A percentile compares a stretch with the other conserved stretches of the same genome.
Evolutionary conservation across 2,329 filamentous ascomycete species (phyloP).

Genomic region (Aspergillus sp.): DNA sequence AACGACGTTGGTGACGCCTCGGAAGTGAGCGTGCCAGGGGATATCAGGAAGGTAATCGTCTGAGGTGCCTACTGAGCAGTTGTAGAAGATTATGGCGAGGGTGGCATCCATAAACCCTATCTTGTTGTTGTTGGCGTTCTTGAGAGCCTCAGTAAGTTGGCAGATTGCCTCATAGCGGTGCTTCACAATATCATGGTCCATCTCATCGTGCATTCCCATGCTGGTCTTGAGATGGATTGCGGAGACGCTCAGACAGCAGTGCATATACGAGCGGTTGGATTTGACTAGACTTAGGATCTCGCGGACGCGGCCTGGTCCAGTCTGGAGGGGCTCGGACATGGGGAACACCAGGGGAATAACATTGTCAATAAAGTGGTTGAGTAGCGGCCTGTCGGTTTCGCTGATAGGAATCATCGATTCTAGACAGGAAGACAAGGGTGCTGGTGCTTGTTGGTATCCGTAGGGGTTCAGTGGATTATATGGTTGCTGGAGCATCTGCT

Average conservation of each 20-base stretch:
- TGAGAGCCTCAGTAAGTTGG: conserved; percentile 76
- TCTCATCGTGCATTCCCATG: not conserved
- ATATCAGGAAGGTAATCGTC: conserved; percentile 85
- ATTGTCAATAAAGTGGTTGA: conserved; percentile 86
- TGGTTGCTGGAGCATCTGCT: not conserved
- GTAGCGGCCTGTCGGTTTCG: conserved; percentile 49
- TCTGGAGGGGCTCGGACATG: conserved; percentile 85
- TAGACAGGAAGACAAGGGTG: conserved; percentile 1
- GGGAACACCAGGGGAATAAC: conserved; percentile 69
- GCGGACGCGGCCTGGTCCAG: conserved; percentile 74
- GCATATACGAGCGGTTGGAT: conserved; percentile 80
- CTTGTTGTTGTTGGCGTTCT: conserved; percentile 72
- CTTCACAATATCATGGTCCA: conserved; percentile 50
- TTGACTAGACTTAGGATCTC: conserved; percentile 78
- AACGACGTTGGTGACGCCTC: conserved; percentile 79
- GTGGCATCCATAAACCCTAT: conserved; percentile 84
- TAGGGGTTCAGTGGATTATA: not conserved
- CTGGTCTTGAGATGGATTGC: conserved; percentile 85
- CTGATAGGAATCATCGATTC: conserved; percentile 54
- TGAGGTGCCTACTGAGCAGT: conserved; percentile 81
- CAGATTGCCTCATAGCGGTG: conserved; percentile 85
- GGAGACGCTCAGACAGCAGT: conserved; percentile 89
- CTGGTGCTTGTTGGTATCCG: not conserved
- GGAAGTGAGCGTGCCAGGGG: conserved; percentile 94
- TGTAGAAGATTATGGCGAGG: conserved; percentile 92